Conservation (phyloP, 768 basidiomycete genomes). For the Agaricus sinodeliciosus region DNA sequence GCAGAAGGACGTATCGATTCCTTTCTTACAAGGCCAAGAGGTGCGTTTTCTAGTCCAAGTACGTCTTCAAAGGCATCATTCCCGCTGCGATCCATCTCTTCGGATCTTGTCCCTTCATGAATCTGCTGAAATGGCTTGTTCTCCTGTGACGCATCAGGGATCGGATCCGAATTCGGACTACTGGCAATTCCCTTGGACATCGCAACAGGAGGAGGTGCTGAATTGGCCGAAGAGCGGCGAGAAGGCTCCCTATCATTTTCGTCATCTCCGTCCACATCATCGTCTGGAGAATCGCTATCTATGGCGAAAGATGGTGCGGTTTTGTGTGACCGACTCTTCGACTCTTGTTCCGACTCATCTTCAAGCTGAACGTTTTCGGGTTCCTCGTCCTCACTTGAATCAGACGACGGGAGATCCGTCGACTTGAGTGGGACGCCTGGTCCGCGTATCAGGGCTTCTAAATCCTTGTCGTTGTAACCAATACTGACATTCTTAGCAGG, state of each 20-base stretch:
- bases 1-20: not conserved
- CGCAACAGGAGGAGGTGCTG: not conserved
- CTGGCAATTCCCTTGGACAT: not conserved
- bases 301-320: not conserved
- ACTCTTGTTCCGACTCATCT: constrained; percentile 21
- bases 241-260: constrained; percentile 13
- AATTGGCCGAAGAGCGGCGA: not conserved
- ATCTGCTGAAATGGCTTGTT: constrained; percentile 24
- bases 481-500: constrained; percentile 11
- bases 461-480: constrained; percentile 23
- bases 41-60: constrained; percentile 24
- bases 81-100: constrained; percentile 24
- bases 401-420: constrained; percentile 31
- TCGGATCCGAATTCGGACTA: not conserved
- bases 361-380: constrained; percentile 29
- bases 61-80: constrained; percentile 29
- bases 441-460: constrained; percentile 33
- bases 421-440: constrained; percentile 23
- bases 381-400: constrained; percentile 36
- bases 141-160: constrained; percentile 3
- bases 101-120: constrained; percentile 23
- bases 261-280: constrained; percentile 29
- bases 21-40: constrained; percentile 13
- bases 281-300: constrained; percentile 25
- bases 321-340: constrained; percentile 12